phyloP scores from a whole-genome alignment of 768 basidiomycete species.

The Hebeloma cylindrosporum region DNA sequence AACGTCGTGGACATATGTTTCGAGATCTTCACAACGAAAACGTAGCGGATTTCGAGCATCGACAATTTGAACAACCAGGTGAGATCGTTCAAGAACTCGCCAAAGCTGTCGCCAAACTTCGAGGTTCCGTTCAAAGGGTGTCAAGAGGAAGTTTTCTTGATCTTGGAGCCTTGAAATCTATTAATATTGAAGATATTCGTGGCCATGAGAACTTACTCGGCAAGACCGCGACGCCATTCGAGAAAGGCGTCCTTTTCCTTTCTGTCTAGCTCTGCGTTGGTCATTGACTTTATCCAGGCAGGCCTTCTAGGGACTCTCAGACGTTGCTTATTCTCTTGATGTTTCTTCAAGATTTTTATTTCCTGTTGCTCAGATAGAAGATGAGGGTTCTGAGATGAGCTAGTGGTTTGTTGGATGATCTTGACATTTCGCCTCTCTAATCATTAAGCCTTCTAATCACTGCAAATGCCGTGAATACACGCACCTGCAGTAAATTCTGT shows the following conservation, averaged over 20 bases:
- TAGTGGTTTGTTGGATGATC: conserved; percentile 61
- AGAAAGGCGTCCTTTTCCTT: conserved; percentile 90
- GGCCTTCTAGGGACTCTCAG: conserved; percentile 90
- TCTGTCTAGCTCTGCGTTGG: conserved; percentile 74
- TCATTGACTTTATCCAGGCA: conserved; percentile 83
- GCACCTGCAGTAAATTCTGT: conserved; percentile 94
- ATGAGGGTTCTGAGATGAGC: conserved; percentile 74
- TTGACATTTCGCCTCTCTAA: conserved; percentile 79
- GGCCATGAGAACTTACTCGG: conserved; percentile 67
- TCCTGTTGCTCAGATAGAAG: conserved; percentile 85
- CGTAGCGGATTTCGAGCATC: conserved; percentile 93
- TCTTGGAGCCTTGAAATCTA: conserved; percentile 72
- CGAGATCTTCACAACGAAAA: conserved; percentile 92
- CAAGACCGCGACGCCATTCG: conserved; percentile 90
- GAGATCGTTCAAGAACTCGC: conserved; percentile 94
- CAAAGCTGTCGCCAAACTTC: conserved; percentile 99
- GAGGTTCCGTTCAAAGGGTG: conserved; percentile 95
- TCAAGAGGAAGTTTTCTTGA: conserved; percentile 81
- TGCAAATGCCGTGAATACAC: conserved; percentile 17
- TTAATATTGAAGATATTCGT: neutral
- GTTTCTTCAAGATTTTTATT: conserved; percentile 66
- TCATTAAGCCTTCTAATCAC: conserved; percentile 8
- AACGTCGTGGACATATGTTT: conserved; percentile 81
- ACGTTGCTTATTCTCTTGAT: conserved; percentile 68
- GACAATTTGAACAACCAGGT: conserved; percentile 93